Conservation (phyloP, 495 filamentous ascomycete genomes). For the Aspergillus kassunensis region DNA sequence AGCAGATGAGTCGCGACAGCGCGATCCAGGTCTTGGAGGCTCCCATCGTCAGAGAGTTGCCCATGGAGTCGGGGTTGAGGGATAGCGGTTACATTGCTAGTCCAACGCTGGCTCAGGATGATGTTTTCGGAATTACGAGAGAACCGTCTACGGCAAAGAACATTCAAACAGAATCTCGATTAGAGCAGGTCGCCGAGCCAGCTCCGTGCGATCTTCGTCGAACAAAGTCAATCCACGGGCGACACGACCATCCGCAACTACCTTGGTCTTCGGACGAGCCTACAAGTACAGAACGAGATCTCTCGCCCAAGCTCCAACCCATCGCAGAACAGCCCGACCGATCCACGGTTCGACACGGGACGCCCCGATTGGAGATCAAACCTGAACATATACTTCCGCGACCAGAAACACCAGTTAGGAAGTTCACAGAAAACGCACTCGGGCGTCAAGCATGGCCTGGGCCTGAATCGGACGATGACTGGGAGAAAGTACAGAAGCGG, state of each 20-base stretch:
- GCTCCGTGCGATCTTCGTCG: constrained; percentile 31
- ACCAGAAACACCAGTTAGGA: constrained; percentile 36
- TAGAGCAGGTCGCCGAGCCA: background rate
- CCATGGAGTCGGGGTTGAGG: constrained; percentile 12
- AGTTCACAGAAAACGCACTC: constrained; percentile 52
- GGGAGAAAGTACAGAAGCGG: constrained; percentile 12
- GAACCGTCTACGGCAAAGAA: constrained; percentile 5
- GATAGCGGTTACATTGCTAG: constrained; percentile 15
- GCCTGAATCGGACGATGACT: constrained; percentile 28
- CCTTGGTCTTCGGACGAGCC: constrained; percentile 35
- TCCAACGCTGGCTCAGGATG: constrained; percentile 14
- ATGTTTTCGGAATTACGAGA: constrained; percentile 5
- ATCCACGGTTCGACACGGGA: constrained; percentile 27
- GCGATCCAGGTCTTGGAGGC: constrained; percentile 50
- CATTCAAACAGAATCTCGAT: background rate
- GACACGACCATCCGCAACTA: constrained; percentile 25
- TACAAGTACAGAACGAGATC: constrained; percentile 18
- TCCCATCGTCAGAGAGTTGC: constrained; percentile 24
- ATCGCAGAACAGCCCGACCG: constrained; percentile 37
- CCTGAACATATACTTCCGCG: constrained; percentile 41
- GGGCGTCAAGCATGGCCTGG: constrained; percentile 49
- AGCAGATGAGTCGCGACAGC: constrained; percentile 44
- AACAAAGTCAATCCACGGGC: constrained; percentile 37
- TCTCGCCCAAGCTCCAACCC: constrained; percentile 36
- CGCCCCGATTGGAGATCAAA: constrained; percentile 41